A percentile compares a stretch with the other conserved stretches of the same genome.
Evolutionary conservation across 805 yeast species (phyloP).

Genomic region (Teunomyces cretensis): DNA sequence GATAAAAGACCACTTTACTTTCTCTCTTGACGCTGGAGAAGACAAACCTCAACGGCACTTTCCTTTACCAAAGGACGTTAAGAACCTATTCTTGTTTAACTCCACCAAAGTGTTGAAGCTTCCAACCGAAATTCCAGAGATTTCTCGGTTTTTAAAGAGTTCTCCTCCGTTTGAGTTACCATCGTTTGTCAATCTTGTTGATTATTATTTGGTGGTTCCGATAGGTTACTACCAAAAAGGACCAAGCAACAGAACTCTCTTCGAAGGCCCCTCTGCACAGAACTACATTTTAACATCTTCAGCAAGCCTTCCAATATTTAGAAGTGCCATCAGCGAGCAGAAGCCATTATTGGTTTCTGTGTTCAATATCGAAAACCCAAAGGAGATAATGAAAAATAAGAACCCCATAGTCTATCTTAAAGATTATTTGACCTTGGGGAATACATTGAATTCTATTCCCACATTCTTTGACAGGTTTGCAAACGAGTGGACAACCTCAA

Average conservation of each 20-base stretch:
- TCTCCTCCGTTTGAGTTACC: constrained; percentile 43
- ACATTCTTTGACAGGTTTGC: constrained; percentile 44
- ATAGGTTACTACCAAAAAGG: constrained; percentile 12
- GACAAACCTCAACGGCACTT: neutral
- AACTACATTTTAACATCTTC: constrained; percentile 11
- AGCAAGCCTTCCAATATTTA: constrained; percentile 24
- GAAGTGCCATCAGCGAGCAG: constrained; percentile 18
- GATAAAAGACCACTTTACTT: neutral
- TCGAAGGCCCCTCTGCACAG: constrained; percentile 12
- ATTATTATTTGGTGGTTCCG: constrained; percentile 42
- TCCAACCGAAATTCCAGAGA: constrained; percentile 7
- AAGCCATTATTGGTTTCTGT: constrained; percentile 41
- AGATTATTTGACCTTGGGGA: neutral
- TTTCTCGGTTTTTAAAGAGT: constrained; percentile 14
- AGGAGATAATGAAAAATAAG: constrained; percentile 18
- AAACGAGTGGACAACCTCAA: constrained; percentile 34
- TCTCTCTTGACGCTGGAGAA: neutral
- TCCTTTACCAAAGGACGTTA: constrained; percentile 31
- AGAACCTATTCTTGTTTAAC: constrained; percentile 41
- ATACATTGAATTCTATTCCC: constrained; percentile 2
- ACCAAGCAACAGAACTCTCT: constrained; percentile 3
- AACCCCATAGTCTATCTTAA: constrained; percentile 15
- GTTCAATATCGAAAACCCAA: constrained; percentile 18
- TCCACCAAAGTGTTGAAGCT: constrained; percentile 14
- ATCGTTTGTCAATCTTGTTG: constrained; percentile 30